phyloP scores from a whole-genome alignment of 2,329 filamentous ascomycete species.

The Hymenoscyphus scutula region DNA sequence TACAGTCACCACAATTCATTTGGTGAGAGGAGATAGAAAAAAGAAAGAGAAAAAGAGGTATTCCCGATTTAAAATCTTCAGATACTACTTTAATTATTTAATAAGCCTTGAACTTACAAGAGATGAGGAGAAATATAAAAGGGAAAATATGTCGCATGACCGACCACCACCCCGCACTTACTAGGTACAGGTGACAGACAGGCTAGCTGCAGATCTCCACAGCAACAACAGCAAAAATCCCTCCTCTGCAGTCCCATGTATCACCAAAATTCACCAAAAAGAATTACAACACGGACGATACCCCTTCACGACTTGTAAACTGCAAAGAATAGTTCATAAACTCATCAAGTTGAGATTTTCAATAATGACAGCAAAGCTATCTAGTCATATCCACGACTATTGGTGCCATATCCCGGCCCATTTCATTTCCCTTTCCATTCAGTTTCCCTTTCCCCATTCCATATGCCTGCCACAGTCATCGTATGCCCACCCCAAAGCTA shows the following conservation, averaged over 20 bases:
- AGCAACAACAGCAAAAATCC: too few relatives aligned
- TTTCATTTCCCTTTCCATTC: too few relatives aligned
- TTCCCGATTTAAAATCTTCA: not conserved
- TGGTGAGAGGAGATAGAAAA: not conserved
- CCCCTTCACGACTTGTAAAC: not conserved
- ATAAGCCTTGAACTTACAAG: not conserved
- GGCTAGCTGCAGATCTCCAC: not conserved
- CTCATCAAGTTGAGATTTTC: constrained; percentile 8
- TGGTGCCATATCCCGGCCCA: constrained; percentile 4
- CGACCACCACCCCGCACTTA: constrained; percentile 2
- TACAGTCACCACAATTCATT: not conserved
- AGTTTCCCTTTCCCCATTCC: too few relatives aligned
- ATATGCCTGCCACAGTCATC: too few relatives aligned
- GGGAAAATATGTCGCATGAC: too few relatives aligned
- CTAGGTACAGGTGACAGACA: not conserved
- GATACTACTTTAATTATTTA: not conserved
- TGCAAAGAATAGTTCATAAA: not conserved
- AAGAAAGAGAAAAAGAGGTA: not conserved
- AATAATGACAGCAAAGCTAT: constrained; percentile 15
- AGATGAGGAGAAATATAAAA: not conserved
- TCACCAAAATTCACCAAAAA: not conserved
- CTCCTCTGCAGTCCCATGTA: not conserved
- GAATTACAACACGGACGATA: not conserved
- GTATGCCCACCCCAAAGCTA: constrained; percentile 10
- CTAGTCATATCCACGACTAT: constrained; percentile 13